phyloP scores from a whole-genome alignment of 352 stramenopile species.

The Globisporangium yorkense region DNA sequence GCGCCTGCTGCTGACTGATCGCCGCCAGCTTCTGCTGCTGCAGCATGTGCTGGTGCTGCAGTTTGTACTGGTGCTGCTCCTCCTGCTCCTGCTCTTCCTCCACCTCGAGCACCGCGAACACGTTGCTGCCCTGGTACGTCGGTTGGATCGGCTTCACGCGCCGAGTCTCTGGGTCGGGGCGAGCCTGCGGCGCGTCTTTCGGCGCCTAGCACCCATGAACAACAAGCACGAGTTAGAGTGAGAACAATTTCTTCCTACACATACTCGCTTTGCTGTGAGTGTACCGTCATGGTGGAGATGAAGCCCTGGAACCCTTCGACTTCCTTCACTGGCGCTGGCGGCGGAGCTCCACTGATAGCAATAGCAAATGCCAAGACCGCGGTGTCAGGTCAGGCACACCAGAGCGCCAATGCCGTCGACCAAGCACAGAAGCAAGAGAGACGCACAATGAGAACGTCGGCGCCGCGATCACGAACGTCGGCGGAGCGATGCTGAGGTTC shows the following conservation, averaged over 20 bases:
- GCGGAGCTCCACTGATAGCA: conserved; percentile 4
- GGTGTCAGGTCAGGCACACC: no score
- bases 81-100: conserved; percentile 34
- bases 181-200: conserved; percentile 25
- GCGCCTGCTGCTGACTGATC: conserved; percentile 7
- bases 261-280: not conserved
- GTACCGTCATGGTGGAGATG: conserved; percentile 46
- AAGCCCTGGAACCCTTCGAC: conserved; percentile 70
- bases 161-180: conserved; percentile 17
- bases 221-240: not conserved
- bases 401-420: no score
- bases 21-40: conserved; percentile 6
- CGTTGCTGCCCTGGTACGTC: conserved; percentile 38
- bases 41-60: conserved; percentile 9
- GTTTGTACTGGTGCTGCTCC: conserved; percentile 13
- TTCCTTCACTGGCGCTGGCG: conserved; percentile 25
- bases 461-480: conserved; percentile 55
- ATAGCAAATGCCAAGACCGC: no score
- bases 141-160: conserved; percentile 24
- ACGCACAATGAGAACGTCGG: conserved; percentile 74
- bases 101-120: conserved; percentile 57
- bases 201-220: conserved; percentile 16
- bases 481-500: conserved; percentile 27
- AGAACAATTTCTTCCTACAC: not conserved
- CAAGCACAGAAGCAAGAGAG: no score